Conservation (phyloP, 257 asterid genomes). For the Przewalskia tangutica region DNA sequence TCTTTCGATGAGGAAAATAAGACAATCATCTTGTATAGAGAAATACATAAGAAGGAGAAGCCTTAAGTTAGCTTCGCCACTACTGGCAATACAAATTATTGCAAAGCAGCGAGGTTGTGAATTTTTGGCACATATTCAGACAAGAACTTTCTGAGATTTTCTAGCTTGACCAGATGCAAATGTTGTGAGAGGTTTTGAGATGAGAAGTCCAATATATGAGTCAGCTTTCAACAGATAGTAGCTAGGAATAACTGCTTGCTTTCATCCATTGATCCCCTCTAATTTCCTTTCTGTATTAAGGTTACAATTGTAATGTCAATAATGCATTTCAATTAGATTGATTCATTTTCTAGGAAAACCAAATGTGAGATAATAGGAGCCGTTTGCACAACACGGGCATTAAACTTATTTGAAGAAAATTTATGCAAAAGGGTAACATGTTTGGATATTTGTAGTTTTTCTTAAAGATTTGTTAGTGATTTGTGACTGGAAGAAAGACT, state of each 20-base stretch:
- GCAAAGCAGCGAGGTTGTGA: background rate
- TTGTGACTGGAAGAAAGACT: background rate
- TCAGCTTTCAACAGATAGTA: background rate
- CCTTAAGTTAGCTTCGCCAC: background rate
- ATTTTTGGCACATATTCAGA: background rate
- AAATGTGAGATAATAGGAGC: background rate
- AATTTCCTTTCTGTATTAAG: background rate
- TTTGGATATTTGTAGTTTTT: background rate
- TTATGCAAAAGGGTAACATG: background rate
- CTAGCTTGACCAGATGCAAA: background rate
- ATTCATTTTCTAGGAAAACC: background rate
- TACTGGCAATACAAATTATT: background rate
- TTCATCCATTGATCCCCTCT: background rate
- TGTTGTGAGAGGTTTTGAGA: background rate
- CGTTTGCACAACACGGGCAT: background rate
- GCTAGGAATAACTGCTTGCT: background rate
- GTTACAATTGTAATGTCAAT: background rate
- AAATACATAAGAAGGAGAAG: background rate
- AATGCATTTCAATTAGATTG: background rate
- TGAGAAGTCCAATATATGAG: background rate
- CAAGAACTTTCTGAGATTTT: background rate
- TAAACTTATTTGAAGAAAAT: background rate
- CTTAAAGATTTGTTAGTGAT: background rate
- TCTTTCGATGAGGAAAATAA: background rate
- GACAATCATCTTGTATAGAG: background rate